Percentiles rank a stretch among this genome's conserved stretches.
Evolutionary conservation across 2,329 filamentous ascomycete species (phyloP).

Genomic region (Ceratocystis cacaofunesta): DNA sequence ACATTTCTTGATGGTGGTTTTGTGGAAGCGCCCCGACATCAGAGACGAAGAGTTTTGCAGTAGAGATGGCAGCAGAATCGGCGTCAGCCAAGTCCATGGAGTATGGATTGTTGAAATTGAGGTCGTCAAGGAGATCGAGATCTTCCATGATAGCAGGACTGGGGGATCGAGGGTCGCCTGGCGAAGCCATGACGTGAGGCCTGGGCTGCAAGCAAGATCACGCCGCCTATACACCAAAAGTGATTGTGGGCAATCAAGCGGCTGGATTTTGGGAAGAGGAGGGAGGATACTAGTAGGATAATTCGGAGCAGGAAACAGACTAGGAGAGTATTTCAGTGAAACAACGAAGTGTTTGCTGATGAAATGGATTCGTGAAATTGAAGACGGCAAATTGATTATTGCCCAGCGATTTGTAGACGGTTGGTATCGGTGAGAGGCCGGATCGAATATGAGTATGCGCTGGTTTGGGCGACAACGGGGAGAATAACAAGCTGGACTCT

Average conservation of each 20-base stretch:
- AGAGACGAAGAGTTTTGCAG: constrained; percentile 13
- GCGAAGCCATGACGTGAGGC: constrained; percentile 14
- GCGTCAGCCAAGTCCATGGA: constrained; percentile 9
- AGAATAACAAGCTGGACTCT: not conserved
- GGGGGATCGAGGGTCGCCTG: constrained; percentile 12
- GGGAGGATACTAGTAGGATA: not conserved
- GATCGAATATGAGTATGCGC: not conserved
- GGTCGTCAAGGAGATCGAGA: constrained; percentile 9
- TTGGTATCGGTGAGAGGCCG: not conserved
- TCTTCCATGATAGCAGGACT: constrained; percentile 17
- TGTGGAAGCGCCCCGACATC: constrained; percentile 10
- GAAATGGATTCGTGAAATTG: not conserved
- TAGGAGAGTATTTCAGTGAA: not conserved
- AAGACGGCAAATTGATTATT: not conserved
- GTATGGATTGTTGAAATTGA: constrained; percentile 15
- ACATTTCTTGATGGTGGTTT: constrained; percentile 14
- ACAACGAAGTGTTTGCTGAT: not conserved
- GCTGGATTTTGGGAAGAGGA: not conserved
- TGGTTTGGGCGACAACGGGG: not conserved
- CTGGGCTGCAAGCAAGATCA: not conserved
- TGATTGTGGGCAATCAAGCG: constrained; percentile 11
- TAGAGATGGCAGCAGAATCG: constrained; percentile 2
- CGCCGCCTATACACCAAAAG: constrained; percentile 1
- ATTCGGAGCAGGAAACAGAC: not conserved
- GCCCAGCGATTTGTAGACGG: not conserved